phyloP scores from a whole-genome alignment of 2,329 filamentous ascomycete genomes.

The Didymellaceae sp. region DNA sequence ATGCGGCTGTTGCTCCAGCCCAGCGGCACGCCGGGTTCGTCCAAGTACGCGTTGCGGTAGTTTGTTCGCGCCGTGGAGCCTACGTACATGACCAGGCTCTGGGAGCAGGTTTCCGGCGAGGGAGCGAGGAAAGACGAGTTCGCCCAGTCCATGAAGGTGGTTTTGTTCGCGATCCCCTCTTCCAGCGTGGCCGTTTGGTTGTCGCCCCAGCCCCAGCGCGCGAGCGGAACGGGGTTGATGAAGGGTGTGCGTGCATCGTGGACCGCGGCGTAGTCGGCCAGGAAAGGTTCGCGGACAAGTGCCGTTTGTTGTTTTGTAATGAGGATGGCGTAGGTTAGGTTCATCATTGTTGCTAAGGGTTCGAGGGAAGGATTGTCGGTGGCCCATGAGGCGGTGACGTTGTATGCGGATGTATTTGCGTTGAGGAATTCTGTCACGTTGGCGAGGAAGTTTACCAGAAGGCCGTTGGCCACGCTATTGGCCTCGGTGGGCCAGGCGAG shows the following conservation, averaged over 20 bases:
- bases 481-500: constrained; percentile 50
- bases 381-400: constrained; percentile 48
- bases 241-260: constrained; percentile 57
- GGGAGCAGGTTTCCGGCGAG: constrained; percentile 55
- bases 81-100: constrained; percentile 58
- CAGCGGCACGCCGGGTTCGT: constrained; percentile 53
- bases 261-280: constrained; percentile 56
- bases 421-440: constrained; percentile 54
- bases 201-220: constrained; percentile 57
- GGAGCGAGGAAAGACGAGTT: constrained; percentile 54
- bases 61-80: constrained; percentile 47
- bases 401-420: constrained; percentile 46
- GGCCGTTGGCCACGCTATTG: constrained; percentile 42
- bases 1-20: constrained; percentile 59
- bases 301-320: constrained; percentile 57
- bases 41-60: constrained; percentile 55
- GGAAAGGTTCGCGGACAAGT: constrained; percentile 58
- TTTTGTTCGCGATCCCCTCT: constrained; percentile 58
- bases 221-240: constrained; percentile 57
- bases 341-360: constrained; percentile 48
- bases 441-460: constrained; percentile 52
- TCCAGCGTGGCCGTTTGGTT: constrained; percentile 48
- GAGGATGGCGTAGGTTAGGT: constrained; percentile 55
- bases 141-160: constrained; percentile 58
- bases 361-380: constrained; percentile 40